phyloP scores from a whole-genome alignment of 75 land plant genomes.

The Azolla pinnata region DNA sequence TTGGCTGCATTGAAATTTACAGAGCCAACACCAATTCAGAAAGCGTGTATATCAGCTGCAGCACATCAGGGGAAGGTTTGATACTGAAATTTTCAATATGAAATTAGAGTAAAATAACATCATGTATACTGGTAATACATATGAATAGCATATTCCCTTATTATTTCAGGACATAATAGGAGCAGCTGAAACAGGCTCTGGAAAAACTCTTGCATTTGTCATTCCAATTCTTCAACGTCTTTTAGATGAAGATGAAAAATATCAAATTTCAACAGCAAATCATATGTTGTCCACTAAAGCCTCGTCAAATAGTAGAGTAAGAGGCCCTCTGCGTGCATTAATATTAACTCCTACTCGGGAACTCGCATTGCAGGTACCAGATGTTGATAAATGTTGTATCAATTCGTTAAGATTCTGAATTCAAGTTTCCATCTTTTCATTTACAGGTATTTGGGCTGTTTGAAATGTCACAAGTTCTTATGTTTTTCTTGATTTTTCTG shows the following conservation, averaged over 20 bases:
- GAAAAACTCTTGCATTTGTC: conserved; percentile 94
- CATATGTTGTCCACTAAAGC: too few relatives aligned
- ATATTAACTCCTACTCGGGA: conserved; percentile 89
- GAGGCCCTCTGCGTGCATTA: conserved; percentile 67
- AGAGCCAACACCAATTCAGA: conserved; percentile 93
- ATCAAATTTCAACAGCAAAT: conserved; percentile 3
- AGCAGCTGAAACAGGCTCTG: conserved; percentile 96
- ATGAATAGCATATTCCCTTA: background rate
- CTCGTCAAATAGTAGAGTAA: conserved; percentile 18
- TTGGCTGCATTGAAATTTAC: conserved; percentile 53
- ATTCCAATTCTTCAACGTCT: conserved; percentile 88
- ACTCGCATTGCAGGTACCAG: conserved; percentile 99
- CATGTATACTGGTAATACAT: background rate
- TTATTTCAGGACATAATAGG: conserved; percentile 79
- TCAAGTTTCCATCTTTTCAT: too few relatives aligned
- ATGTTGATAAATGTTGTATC: too few relatives aligned
- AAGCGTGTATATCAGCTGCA: conserved; percentile 89
- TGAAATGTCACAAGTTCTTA: background rate
- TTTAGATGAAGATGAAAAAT: conserved; percentile 73
- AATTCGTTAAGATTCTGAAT: too few relatives aligned
- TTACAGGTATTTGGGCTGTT: too few relatives aligned
- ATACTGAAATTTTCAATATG: background rate
- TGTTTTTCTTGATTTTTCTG: background rate
- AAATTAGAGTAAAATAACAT: background rate
- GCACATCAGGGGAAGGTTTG: conserved; percentile 95